Evolutionary conservation across 805 yeast species (phyloP).

Genomic region (Candida caryicola): DNA sequence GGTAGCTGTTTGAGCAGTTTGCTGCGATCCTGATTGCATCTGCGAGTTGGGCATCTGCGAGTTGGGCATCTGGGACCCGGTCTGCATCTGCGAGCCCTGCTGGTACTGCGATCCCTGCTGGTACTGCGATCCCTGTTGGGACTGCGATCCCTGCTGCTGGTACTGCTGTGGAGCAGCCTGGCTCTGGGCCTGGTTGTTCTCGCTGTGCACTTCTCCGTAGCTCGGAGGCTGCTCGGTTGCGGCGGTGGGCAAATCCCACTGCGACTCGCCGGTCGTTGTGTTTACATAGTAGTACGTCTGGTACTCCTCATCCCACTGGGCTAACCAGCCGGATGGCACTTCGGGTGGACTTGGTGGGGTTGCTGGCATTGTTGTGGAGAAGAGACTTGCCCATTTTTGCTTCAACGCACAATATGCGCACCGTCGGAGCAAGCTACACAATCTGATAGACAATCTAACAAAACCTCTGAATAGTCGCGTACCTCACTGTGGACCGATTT

Average conservation of each 20-base stretch:
- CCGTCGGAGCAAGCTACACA: too few species aligned
- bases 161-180: not conserved
- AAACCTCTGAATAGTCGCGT: too few species aligned
- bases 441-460: too few species aligned
- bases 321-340: conserved; percentile 32
- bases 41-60: too few species aligned
- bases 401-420: too few species aligned
- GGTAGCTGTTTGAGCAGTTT: not conserved
- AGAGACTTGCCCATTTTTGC: too few species aligned
- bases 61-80: conserved; percentile 1
- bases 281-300: conserved; percentile 26
- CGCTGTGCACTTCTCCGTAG: not conserved
- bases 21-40: too few species aligned
- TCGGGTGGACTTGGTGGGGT: conserved; percentile 11
- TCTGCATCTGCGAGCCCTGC: conserved; percentile 1
- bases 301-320: conserved; percentile 34
- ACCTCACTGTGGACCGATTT: too few species aligned
- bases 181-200: not conserved
- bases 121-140: conserved; percentile 1
- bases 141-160: conserved; percentile 3
- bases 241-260: conserved; percentile 26
- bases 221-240: conserved; percentile 3
- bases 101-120: conserved; percentile 1
- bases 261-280: conserved; percentile 23
- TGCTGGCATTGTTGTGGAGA: too few species aligned